Conservation (phyloP, 2,329 filamentous ascomycete species). For the Conoideocrella luteorostrata region DNA sequence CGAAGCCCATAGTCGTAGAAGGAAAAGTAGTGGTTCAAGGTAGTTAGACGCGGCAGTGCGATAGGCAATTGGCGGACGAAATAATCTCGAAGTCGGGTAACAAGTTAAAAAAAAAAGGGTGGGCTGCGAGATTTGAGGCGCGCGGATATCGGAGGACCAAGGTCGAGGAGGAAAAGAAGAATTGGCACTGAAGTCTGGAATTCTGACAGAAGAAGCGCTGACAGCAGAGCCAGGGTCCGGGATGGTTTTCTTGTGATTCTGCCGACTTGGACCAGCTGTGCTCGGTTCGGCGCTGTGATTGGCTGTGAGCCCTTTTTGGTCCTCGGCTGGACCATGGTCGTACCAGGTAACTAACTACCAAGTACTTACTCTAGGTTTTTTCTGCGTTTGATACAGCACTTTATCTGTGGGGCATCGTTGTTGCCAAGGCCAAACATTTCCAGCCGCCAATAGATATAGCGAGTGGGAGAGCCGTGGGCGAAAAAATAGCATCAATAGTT, state of each 20-base stretch:
- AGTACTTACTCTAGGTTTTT: too few relatives aligned
- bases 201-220: constrained; percentile 3
- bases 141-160: background rate
- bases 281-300: constrained; percentile 5
- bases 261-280: constrained; percentile 1
- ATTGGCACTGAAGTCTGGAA: background rate
- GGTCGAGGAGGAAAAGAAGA: background rate
- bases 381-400: too few relatives aligned
- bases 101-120: background rate
- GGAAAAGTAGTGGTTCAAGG: too few relatives aligned
- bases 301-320: background rate
- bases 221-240: background rate
- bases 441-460: too few relatives aligned
- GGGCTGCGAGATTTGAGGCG: background rate
- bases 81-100: background rate
- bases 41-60: constrained; percentile 6
- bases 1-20: constrained; percentile 69
- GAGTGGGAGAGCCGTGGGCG: too few relatives aligned
- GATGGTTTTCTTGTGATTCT: constrained; percentile 1
- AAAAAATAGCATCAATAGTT: too few relatives aligned
- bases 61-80: constrained; percentile 8
- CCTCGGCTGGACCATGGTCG: too few relatives aligned
- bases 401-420: too few relatives aligned
- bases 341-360: too few relatives aligned
- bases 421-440: too few relatives aligned